Evolutionary conservation across 805 yeast species (phyloP), one percentile per base, ranked within the genome.

Genomic region (Diddensiella transvaalensis): DNA sequence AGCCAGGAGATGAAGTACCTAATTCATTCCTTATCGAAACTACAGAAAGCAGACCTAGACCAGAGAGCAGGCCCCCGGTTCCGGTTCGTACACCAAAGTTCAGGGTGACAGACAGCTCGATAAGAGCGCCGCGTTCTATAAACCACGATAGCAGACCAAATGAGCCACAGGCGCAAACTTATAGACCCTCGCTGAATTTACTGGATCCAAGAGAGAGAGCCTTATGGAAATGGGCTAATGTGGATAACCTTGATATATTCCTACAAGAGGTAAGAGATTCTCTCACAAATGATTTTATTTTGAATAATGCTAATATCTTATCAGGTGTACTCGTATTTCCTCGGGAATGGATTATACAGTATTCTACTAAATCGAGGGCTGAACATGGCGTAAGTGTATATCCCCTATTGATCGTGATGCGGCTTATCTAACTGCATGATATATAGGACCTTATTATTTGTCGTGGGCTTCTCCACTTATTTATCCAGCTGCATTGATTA

Each of bases 181-280:
- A 19, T 22, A 21, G 33, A 10, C 40, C 45, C 3, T 15, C 49
- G 8, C n/a, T 48, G 35, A 37, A 22, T 17, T 8, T 32, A 18
- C 33, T 54, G 21, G 53, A 50, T 50, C 60, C 58, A 2, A 47
- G 38, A 33, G 96, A 90, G 61, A 71, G 88, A 42, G 96, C 98
- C 0, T 70, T 86, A 15, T 93, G 97, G 88, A 76, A 87, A 51
- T 93, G 99, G 98, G 96, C 98, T 1, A 93, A 93, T 60, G 87
- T 93, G 21, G 87, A 86, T 56, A 93, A 93, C 64, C 75, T 93
- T 64, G 99, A 93, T 68, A 77, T 80, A 40, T 93, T 91, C 59
- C 71, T 93, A 17, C 80, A 80, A 46, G 95, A 91, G 57, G 70
- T 42, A 3, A 8, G 38, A n/a, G n/a, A n/a, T n/a, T n/a, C n/a